These are phyloP conservation scores for Xylariaceae sp. DNA, from an alignment of 2,329 filamentous ascomycete species.

Conservation along the genomic window DNA sequence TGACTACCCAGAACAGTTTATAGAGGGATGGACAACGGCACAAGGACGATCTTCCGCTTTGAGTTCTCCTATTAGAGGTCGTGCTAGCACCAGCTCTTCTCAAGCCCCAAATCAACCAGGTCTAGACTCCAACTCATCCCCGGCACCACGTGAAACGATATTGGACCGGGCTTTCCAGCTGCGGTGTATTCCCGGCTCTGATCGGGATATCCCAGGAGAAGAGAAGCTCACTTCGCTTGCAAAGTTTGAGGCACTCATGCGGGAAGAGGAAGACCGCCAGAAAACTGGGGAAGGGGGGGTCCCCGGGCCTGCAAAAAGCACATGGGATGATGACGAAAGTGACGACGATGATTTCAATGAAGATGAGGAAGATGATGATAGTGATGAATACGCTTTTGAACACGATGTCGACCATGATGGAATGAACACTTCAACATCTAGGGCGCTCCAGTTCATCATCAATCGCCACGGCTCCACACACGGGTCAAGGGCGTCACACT, in stretches of 20 bases:
- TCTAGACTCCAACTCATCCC: slow-evolving; percentile 56
- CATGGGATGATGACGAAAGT: slow-evolving; percentile 57
- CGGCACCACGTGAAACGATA: slow-evolving; percentile 66
- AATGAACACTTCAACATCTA: slow-evolving; percentile 55
- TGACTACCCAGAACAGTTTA: slow-evolving; percentile 61
- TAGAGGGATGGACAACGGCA: slow-evolving; percentile 65
- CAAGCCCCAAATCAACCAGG: slow-evolving; percentile 47
- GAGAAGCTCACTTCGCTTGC: slow-evolving; percentile 69
- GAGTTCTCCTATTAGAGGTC: slow-evolving; percentile 60
- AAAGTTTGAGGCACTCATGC: slow-evolving; percentile 70
- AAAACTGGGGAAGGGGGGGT: slow-evolving; percentile 42
- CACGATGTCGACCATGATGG: slow-evolving; percentile 37
- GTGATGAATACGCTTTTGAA: slow-evolving; percentile 47
- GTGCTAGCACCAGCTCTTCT: slow-evolving; percentile 59
- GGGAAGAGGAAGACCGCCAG: slow-evolving; percentile 60
- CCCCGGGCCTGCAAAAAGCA: slow-evolving; percentile 51
- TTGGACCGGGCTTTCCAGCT: slow-evolving; percentile 71
- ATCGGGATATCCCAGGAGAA: slow-evolving; percentile 58
- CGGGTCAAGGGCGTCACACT: slow-evolving; percentile 42
- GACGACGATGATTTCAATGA: slow-evolving; percentile 50
- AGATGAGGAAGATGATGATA: slow-evolving; percentile 48
- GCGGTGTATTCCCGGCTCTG: slow-evolving; percentile 66
- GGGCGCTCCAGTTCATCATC: slow-evolving; percentile 57
- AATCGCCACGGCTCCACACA: slow-evolving; percentile 50
- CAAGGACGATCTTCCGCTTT: slow-evolving; percentile 65